phyloP scores from a whole-genome alignment of 2,329 filamentous ascomycete species.

The Aspergillus sp. region DNA sequence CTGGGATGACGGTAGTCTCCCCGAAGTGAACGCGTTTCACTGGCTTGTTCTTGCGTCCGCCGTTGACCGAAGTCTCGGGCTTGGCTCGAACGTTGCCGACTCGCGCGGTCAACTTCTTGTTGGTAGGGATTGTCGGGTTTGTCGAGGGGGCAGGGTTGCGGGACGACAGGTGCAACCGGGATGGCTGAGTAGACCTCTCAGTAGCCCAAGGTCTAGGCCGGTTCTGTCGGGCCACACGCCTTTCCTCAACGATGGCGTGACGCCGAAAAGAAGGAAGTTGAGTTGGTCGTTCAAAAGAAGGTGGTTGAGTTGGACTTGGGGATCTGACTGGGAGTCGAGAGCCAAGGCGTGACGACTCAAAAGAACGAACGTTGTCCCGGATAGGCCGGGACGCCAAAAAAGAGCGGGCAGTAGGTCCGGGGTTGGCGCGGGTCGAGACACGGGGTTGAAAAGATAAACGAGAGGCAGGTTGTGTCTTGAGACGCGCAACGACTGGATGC shows the following conservation, averaged over 20 bases:
- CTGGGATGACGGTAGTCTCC: neutral
- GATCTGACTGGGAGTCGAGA: constrained; percentile 21
- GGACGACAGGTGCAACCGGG: constrained; percentile 11
- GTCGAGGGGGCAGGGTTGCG: neutral
- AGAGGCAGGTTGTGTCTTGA: constrained; percentile 10
- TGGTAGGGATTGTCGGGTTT: constrained; percentile 1
- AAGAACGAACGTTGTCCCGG: constrained; percentile 14
- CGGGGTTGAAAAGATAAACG: constrained; percentile 8
- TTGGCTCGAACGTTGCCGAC: constrained; percentile 13
- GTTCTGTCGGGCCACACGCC: constrained; percentile 16
- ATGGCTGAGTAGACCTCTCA: constrained; percentile 6
- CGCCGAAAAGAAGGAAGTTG: constrained; percentile 4
- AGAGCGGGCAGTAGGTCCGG: constrained; percentile 13
- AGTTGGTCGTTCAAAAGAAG: constrained; percentile 2
- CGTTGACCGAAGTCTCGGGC: constrained; percentile 12
- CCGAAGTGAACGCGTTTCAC: neutral
- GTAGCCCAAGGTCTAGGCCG: constrained; percentile 13
- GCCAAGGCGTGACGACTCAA: constrained; percentile 13
- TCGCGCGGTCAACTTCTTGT: constrained; percentile 9
- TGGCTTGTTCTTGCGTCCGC: constrained; percentile 14
- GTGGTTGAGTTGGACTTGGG: constrained; percentile 4
- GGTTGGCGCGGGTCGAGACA: constrained; percentile 15
- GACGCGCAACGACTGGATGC: neutral
- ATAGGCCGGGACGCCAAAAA: constrained; percentile 12
- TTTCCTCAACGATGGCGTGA: constrained; percentile 12